Percentiles rank a stretch among this genome's conserved stretches.
Conservation (phyloP, 352 stramenopile genomes). For the Peronospora destructor region DNA sequence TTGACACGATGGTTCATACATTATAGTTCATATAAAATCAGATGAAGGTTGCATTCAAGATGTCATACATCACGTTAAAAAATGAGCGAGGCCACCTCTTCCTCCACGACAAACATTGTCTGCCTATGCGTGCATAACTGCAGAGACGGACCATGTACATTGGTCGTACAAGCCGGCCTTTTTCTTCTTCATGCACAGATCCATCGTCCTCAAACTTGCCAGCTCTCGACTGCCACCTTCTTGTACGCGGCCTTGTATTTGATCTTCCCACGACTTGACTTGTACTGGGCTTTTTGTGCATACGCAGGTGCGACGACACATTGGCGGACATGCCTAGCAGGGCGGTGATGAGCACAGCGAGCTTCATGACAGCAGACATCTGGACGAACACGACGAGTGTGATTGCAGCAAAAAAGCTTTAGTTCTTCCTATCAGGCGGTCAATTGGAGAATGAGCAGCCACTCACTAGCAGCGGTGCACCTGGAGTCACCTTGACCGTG, state of each 20-base stretch:
- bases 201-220: too few relatives aligned
- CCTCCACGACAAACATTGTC: background rate
- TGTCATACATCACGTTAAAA: background rate
- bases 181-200: too few relatives aligned
- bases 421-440: background rate
- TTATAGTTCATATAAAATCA: background rate
- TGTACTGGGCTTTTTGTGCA: too few relatives aligned
- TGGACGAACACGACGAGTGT: background rate
- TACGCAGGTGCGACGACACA: constrained; percentile 14
- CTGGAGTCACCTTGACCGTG: constrained; percentile 1
- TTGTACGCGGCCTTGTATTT: too few relatives aligned
- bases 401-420: constrained; percentile 3
- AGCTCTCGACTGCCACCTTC: too few relatives aligned
- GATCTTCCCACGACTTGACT: background rate
- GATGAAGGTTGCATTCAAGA: background rate
- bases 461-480: background rate
- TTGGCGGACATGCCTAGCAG: constrained; percentile 11
- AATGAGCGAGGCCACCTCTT: background rate
- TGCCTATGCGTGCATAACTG: background rate
- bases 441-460: constrained; percentile 14
- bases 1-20: background rate
- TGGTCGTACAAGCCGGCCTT: too few relatives aligned
- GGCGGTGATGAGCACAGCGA: constrained; percentile 12
- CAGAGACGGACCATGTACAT: background rate
- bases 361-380: constrained; percentile 9